Base-by-base conservation (phyloP, 495 filamentous ascomycete genomes). In the Aspergillus taichungensis region DNA sequence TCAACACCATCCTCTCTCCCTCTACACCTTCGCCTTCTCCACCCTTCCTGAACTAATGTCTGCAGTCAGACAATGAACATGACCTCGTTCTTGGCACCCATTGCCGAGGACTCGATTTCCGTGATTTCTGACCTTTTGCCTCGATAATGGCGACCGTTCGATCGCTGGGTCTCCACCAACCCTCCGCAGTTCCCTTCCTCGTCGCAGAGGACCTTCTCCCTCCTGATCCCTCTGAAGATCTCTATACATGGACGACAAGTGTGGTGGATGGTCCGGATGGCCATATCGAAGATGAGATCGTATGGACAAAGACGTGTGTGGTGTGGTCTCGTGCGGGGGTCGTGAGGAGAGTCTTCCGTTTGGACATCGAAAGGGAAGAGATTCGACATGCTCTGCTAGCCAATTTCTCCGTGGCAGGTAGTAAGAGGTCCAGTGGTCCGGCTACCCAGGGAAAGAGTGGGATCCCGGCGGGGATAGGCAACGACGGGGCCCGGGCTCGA, bases 241-340 rank as follows among this genome's bases (percentile, higher is more conserved):
- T 74, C 10, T 96, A 94, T 60, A 73, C 66, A 38, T 99, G 91
- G 89, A 80, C 54, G 7, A 72, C 67, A 42, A 60, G 56, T 39
- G 69, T 72, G 36, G 68, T 74, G 34, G 58, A 74, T 28, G 67
- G 56, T 3, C 56, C 53, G 30, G 64, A 67, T 59, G 61, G 67
- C 13, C 71, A 57, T 0, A 59, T 71, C 36, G 79, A 86, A 48
- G 92, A 99, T 44, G 92, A 97, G 61, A 64, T 97, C n/a, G 67
- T 95, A 18, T 81, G 83, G 45, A 95, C 90, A 4, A 75, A 84
- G 30, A 74, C 74, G 48, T 85, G 85, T 53, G 92, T 95, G 30
- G 79, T 95, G 47, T 99, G 90, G 90, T 95, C 87, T 30, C 78
- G 86, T 42, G 88, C 87, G 35, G 84, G 84, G 38, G 69, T 94